Conservation (phyloP, 1,284 basidiomycete species). For the Ganoderma lingzhi region DNA sequence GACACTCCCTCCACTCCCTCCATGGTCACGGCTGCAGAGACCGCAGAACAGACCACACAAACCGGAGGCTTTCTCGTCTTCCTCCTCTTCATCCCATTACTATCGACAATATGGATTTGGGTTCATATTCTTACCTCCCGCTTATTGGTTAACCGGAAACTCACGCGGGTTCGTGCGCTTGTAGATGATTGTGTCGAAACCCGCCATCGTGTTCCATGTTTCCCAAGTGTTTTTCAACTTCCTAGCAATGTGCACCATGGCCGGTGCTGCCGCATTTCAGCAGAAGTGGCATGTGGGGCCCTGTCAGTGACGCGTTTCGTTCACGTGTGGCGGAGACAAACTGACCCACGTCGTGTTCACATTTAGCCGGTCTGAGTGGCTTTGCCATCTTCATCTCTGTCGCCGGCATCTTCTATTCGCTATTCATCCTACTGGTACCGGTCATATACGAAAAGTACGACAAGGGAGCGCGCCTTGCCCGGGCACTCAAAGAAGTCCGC, state of each 20-base stretch:
- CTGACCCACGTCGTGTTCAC: constrained; percentile 17
- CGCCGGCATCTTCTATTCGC: constrained; percentile 72
- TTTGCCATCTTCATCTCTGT: constrained; percentile 87
- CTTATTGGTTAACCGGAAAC: constrained; percentile 19
- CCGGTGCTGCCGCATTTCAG: constrained; percentile 86
- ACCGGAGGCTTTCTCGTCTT: constrained; percentile 60
- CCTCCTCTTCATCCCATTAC: constrained; percentile 66
- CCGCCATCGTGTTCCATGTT: constrained; percentile 75
- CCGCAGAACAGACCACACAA: constrained; percentile 50
- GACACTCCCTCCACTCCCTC: constrained; percentile 31
- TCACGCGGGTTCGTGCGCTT: constrained; percentile 36
- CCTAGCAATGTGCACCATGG: constrained; percentile 88
- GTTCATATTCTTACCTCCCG: constrained; percentile 47
- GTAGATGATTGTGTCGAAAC: constrained; percentile 90
- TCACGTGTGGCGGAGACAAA: background rate
- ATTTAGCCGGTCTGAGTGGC: constrained; percentile 81
- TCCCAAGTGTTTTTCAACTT: constrained; percentile 90
- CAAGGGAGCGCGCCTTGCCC: constrained; percentile 76
- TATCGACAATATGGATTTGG: constrained; percentile 73
- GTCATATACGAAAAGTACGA: constrained; percentile 89
- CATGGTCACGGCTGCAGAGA: constrained; percentile 48
- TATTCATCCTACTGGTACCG: constrained; percentile 79
- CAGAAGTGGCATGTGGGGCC: constrained; percentile 83
- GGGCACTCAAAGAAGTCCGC: constrained; percentile 82
- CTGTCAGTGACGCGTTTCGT: constrained; percentile 58